Evolutionary conservation across 805 yeast genomes (phyloP).

Genomic region (Candida peoriensis): DNA sequence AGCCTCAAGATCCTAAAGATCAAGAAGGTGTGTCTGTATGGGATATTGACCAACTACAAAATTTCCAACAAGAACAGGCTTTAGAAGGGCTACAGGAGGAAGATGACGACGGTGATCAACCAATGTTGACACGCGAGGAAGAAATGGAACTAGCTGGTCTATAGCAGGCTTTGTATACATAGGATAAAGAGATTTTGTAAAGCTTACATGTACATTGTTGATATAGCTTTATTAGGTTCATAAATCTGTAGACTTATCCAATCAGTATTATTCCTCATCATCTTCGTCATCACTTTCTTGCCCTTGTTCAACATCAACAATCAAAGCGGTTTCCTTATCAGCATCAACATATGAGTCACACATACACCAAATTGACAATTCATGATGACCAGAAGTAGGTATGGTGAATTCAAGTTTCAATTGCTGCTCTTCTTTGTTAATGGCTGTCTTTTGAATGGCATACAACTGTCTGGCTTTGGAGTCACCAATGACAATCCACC

Average conservation of each 20-base stretch:
- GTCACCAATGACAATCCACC: conserved; percentile 92
- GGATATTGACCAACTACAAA: conserved; percentile 65
- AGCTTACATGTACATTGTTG: background rate
- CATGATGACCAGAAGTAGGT: conserved; percentile 56
- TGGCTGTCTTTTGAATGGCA: conserved; percentile 62
- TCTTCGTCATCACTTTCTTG: conserved; percentile 23
- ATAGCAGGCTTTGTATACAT: too few species aligned
- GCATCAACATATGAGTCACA: conserved; percentile 93
- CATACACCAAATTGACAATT: conserved; percentile 73
- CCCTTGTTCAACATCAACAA: conserved; percentile 37
- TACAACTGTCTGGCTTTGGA: conserved; percentile 51
- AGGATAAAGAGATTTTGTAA: too few species aligned
- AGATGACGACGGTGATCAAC: conserved; percentile 25
- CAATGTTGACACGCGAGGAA: conserved; percentile 22
- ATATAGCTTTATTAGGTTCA: background rate
- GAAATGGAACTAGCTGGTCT: conserved; percentile 20
- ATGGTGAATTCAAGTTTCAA: conserved; percentile 52
- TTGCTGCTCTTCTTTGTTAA: conserved; percentile 47
- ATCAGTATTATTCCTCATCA: conserved; percentile 1
- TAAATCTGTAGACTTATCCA: too few species aligned
- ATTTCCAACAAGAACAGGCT: conserved; percentile 50
- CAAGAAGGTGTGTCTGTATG: conserved; percentile 94
- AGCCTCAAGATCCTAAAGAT: conserved; percentile 83
- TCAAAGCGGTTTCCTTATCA: conserved; percentile 71
- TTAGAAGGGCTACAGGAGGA: conserved; percentile 12